Evolutionary conservation across 768 basidiomycete species (phyloP), one percentile per base, ranked within the genome.

Genomic region (Gloeostereum incarnatum): DNA sequence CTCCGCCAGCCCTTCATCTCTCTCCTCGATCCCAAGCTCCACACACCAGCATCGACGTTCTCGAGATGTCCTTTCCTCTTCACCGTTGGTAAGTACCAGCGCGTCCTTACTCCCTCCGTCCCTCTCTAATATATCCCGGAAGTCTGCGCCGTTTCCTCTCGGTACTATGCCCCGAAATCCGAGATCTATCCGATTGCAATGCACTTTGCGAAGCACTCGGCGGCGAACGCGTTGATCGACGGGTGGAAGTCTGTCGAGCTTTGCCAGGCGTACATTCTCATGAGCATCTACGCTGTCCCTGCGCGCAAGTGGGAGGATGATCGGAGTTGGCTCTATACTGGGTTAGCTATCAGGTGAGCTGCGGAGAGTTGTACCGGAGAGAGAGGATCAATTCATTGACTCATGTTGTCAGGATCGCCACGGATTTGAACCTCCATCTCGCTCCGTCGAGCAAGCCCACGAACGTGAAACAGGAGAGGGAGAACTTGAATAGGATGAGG

Each of bases 241-340:
- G 83, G 82, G 34, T 81, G 77, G 81, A 80, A 80, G 58, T 85
- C 83, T 9, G 82, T 93, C 34, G 90, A 96, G 57, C 66, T 93
- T 1, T 82, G 83, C 36, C 91, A 96, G 54, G 91, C 91, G 3
- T 96, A 93, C 49, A 78, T 96, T 34, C 66, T 96, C 36, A 81
- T 89, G 81, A 81, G 79, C 45, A 71, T 82, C 34, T 88, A 84
- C 50, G 75, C 78, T 31, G 80, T 87, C 1, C 86, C 85, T 3
- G 86, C 85, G 1, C 71, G 79, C 17, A 61, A 76, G 30, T 94
- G 90, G 82, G 89, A 93, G 49, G 88, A 93, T 48, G 89, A 93
- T 52, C 69, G 88, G 20, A 86, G 84, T 40, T 93, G 89, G 86
- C 56, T 92, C 34, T 88, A 89, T 51, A 83, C 87, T 3, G 89